These are phyloP conservation scores for Epichloe glyceriae DNA, from an alignment of 2,329 filamentous ascomycete genomes.

Conservation along the genomic window DNA sequence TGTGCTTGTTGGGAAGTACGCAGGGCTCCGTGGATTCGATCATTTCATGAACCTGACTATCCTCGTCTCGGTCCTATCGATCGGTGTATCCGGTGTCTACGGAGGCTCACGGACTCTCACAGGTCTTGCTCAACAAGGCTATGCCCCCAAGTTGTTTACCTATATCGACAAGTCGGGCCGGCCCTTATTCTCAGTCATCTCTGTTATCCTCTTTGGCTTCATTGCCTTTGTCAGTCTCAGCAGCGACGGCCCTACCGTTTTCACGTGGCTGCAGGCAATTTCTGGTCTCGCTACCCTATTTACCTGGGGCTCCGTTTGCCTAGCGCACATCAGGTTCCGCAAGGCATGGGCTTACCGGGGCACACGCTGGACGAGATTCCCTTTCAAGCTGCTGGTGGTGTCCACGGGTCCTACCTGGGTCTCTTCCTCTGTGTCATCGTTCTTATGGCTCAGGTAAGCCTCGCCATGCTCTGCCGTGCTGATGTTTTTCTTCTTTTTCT, in stretches of 20 bases:
- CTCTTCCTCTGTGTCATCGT: slow-evolving; percentile 42
- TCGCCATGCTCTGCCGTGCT: neutral
- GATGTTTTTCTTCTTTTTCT: neutral
- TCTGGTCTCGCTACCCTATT: slow-evolving; percentile 49
- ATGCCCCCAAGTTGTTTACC: slow-evolving; percentile 42
- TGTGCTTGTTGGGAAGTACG: slow-evolving; percentile 42
- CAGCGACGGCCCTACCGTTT: slow-evolving; percentile 34
- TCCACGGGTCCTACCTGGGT: slow-evolving; percentile 51
- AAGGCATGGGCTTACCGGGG: slow-evolving; percentile 42
- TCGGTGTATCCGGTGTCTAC: slow-evolving; percentile 46
- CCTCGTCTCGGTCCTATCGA: slow-evolving; percentile 43
- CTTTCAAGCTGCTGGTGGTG: slow-evolving; percentile 46
- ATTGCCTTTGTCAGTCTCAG: slow-evolving; percentile 30
- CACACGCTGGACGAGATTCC: slow-evolving; percentile 52
- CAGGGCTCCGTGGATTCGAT: slow-evolving; percentile 37
- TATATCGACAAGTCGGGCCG: slow-evolving; percentile 46
- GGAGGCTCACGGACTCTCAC: slow-evolving; percentile 46
- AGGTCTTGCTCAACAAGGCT: slow-evolving; percentile 45
- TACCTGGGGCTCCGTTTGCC: slow-evolving; percentile 51
- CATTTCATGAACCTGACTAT: slow-evolving; percentile 48
- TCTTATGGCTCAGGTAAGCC: slow-evolving; percentile 39
- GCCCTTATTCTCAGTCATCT: slow-evolving; percentile 36
- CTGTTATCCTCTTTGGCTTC: slow-evolving; percentile 34
- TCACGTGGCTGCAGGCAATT: slow-evolving; percentile 51
- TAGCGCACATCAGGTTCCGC: slow-evolving; percentile 53